Percentiles rank a stretch among this genome's conserved stretches.
These are phyloP conservation scores for Coemansia sp. DNA, from an alignment of 192 early-diverging fungal genomes.

Conservation along the genomic window DNA sequence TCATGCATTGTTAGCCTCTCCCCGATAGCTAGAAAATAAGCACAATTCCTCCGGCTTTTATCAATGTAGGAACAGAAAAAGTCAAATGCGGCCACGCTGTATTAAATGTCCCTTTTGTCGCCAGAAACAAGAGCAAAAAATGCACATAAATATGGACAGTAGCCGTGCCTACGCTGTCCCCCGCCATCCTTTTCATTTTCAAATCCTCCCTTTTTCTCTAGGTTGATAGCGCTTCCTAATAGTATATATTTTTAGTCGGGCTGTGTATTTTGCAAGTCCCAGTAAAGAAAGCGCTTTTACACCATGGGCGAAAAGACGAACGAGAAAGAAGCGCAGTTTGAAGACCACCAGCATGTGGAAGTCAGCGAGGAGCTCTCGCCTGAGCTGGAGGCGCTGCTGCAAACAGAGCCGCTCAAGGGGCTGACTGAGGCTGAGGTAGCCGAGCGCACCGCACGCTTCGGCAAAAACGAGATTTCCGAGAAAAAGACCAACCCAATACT, in stretches of 20 bases:
- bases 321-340: conserved; percentile 57
- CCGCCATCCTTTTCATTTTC: conserved; percentile 2
- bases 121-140: not conserved
- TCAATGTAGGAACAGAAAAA: conserved; percentile 37
- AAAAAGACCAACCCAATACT: conserved; percentile 79
- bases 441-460: conserved; percentile 73
- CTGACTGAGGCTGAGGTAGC: conserved; percentile 71
- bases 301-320: conserved; percentile 16
- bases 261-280: too few relatives aligned
- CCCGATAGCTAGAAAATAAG: not conserved
- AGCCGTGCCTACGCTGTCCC: conserved; percentile 5
- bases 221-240: conserved; percentile 1
- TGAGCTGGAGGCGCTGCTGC: conserved; percentile 77
- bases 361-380: conserved; percentile 75
- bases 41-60: conserved; percentile 11
- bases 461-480: conserved; percentile 80
- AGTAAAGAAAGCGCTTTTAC: too few relatives aligned
- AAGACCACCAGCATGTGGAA: conserved; percentile 72
- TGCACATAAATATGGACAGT: conserved; percentile 12
- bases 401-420: conserved; percentile 76
- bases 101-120: conserved; percentile 41
- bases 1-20: not conserved
- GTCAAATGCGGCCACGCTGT: conserved; percentile 46
- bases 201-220: too few relatives aligned
- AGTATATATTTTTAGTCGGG: not conserved